phyloP scores from a whole-genome alignment of 306 rosid genomes.

The Senna siamea region DNA sequence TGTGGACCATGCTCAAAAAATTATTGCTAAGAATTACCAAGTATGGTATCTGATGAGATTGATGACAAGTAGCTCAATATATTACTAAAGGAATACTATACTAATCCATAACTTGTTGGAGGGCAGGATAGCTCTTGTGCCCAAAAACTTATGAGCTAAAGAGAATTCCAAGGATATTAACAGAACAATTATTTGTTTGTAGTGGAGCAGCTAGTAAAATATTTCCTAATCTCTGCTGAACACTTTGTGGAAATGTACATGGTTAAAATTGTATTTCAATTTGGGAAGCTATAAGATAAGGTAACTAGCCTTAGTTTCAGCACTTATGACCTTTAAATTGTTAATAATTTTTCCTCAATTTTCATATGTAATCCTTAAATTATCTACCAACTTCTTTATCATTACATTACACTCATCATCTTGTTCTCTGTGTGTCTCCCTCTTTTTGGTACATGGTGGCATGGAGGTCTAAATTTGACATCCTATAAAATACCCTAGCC shows the following conservation, averaged over 20 bases:
- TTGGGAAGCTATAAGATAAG: conserved; percentile 10
- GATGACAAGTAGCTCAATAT: not conserved
- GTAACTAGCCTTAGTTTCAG: conserved; percentile 21
- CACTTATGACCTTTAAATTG: conserved; percentile 28
- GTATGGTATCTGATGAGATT: not conserved
- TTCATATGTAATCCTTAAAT: conserved; percentile 1
- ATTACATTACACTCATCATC: not conserved
- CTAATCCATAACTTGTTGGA: conserved; percentile 4
- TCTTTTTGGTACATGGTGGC: not conserved
- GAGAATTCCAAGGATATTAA: not conserved
- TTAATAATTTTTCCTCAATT: conserved; percentile 23
- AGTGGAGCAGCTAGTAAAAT: not conserved
- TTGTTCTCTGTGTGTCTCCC: not conserved
- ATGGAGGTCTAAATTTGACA: not conserved
- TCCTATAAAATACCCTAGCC: not conserved
- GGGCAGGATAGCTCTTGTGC: not conserved
- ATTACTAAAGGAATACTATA: not conserved
- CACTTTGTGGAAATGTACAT: not conserved
- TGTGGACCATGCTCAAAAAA: not conserved
- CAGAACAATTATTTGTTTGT: not conserved
- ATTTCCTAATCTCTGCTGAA: not conserved
- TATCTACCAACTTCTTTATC: not conserved
- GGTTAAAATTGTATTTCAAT: not conserved
- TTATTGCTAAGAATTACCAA: not conserved
- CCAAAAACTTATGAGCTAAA: not conserved